A percentile compares a stretch with the other conserved stretches of the same genome.
Evolutionary conservation across 768 basidiomycete species (phyloP).

Genomic region (Leccinum broughii): DNA sequence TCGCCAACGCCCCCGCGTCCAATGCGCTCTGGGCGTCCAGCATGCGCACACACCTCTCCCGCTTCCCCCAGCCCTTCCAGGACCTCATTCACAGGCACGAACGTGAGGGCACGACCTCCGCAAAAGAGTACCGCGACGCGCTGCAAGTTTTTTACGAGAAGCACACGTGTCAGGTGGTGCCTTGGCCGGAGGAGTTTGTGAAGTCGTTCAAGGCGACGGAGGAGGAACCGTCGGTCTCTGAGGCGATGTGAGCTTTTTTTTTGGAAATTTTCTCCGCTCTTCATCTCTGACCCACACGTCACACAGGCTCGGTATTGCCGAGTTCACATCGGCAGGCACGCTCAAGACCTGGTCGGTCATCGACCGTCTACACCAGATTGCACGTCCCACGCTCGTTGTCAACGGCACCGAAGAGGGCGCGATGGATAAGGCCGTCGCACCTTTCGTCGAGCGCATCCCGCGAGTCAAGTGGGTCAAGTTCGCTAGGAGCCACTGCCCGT

Average conservation of each 20-base stretch:
- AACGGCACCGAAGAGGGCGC: conserved; percentile 39
- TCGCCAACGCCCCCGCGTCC: conserved; percentile 34
- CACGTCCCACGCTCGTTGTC: conserved; percentile 38
- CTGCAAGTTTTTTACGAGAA: conserved; percentile 29
- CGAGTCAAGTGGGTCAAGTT: conserved; percentile 38
- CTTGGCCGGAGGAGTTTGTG: conserved; percentile 33
- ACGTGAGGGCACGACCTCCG: conserved; percentile 30
- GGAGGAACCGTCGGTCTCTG: conserved; percentile 35
- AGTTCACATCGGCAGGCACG: conserved; percentile 39
- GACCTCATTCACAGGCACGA: conserved; percentile 31
- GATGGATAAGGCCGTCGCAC: conserved; percentile 32
- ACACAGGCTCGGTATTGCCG: conserved; percentile 21
- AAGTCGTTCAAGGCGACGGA: conserved; percentile 24
- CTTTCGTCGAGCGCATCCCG: conserved; percentile 33
- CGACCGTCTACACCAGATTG: conserved; percentile 41
- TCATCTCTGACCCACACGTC: neutral
- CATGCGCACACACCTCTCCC: conserved; percentile 21
- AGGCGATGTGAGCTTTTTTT: conserved; percentile 30
- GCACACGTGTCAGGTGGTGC: conserved; percentile 34
- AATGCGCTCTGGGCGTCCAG: conserved; percentile 25
- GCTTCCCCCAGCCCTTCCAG: conserved; percentile 29
- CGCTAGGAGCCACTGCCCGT: conserved; percentile 28
- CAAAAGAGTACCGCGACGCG: conserved; percentile 33
- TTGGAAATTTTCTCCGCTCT: neutral
- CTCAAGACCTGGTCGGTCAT: conserved; percentile 48